Conservation (phyloP, 1,284 basidiomycete genomes). For the Dichomitus squalens region DNA sequence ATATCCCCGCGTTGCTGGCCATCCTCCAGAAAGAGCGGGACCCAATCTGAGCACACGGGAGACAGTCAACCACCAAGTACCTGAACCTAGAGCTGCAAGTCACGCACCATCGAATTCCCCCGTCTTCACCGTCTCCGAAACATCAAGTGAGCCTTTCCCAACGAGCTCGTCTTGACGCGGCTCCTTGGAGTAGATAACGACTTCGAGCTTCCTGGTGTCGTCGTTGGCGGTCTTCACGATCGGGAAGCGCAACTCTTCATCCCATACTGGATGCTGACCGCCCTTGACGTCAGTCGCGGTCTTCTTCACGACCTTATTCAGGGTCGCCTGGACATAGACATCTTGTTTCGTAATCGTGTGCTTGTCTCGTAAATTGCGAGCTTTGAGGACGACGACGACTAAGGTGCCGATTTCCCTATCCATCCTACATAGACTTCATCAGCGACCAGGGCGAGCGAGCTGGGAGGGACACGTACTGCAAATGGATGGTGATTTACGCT, state of each 20-base stretch:
- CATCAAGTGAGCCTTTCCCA: slow-evolving; percentile 64
- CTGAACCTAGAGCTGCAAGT: background rate
- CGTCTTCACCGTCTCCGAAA: slow-evolving; percentile 63
- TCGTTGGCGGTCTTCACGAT: slow-evolving; percentile 49
- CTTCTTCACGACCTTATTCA: slow-evolving; percentile 50
- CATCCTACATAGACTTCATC: slow-evolving; percentile 12
- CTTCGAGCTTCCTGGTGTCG: slow-evolving; percentile 57
- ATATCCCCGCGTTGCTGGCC: slow-evolving; percentile 64
- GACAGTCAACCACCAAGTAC: background rate
- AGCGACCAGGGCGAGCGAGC: background rate
- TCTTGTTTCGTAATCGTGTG: slow-evolving; percentile 80
- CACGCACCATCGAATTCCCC: slow-evolving; percentile 78
- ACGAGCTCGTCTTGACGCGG: slow-evolving; percentile 59
- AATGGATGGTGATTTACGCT: background rate
- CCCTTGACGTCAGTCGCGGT: slow-evolving; percentile 69
- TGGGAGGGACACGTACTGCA: background rate
- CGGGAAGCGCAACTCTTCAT: slow-evolving; percentile 67
- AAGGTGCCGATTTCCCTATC: slow-evolving; percentile 59
- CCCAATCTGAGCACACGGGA: slow-evolving; percentile 56
- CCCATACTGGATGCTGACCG: slow-evolving; percentile 80
- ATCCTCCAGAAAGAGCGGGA: slow-evolving; percentile 52
- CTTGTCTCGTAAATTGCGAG: slow-evolving; percentile 68
- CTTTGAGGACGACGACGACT: slow-evolving; percentile 75
- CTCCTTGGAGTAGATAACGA: slow-evolving; percentile 70
- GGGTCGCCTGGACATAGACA: slow-evolving; percentile 57